Evolutionary conservation across 805 yeast species (phyloP), one percentile per base, ranked within the genome.

Genomic region (Cyberlindnera americana): DNA sequence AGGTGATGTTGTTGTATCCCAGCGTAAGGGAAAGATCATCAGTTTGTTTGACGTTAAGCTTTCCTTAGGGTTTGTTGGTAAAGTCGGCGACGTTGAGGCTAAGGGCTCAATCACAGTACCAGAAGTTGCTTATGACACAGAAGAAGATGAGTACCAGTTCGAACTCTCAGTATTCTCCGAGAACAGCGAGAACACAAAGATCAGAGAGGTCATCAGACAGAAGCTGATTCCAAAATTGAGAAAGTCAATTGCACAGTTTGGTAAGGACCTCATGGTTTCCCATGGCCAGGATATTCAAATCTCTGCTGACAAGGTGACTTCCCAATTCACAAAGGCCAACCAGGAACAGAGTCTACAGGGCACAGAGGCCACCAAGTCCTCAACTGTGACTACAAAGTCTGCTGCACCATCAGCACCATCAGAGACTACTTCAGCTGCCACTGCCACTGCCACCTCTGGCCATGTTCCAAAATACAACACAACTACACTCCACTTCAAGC

Each of bases 1-100:
- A 54, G 99, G 99, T 38, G 99, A 93, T 54, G 95, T 90, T 49
- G 99, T 90, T 59, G 98, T 93, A 22, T 83, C 88, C 51, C 99
- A 93, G 67, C 79, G 99, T 54, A 93, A 93, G 63, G 99, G 99
- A 13, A 90, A 91, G 62, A 95, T 91, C 19, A 90, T 93, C 53
- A 84, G 95, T 5, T 65, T 93, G 43, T 93, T 88, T 62, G 99
- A 93, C 55, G 67, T 93, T 58, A 74, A 79, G 46, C 45, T 90
- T 35, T 78, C 74, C 2, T 59, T 90, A 42, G 69, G 69, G n/a
- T 76, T 80, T 52, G 61, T 57, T 7, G 88, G 90, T 6, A 51
- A 54, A 10, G 64, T 61, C 21, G 65, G 61, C 9, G 67, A 57
- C 10, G 66, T 64, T 3, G 64, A 60, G 6, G 78, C 77, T 35